Evolutionary conservation across 768 basidiomycete genomes (phyloP).

Genomic region (Naematelia aurantialba): DNA sequence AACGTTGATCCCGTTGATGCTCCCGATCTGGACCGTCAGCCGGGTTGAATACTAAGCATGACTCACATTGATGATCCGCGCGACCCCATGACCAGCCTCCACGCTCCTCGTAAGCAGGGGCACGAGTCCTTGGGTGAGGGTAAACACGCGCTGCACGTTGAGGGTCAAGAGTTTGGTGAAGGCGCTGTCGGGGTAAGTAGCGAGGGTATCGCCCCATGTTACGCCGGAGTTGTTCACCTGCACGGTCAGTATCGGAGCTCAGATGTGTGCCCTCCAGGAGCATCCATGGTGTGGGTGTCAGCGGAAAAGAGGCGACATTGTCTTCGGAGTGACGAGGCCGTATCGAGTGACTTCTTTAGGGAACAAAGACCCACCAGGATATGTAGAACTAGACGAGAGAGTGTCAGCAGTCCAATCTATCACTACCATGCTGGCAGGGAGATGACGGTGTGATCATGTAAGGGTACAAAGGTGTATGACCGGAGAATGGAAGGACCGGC

Average conservation of each 20-base stretch:
- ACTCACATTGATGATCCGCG: conserved; percentile 60
- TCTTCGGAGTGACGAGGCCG: no score
- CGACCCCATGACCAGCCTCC: conserved; percentile 51
- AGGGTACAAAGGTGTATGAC: background rate
- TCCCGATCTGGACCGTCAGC: conserved; percentile 56
- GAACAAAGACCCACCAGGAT: conserved; percentile 30
- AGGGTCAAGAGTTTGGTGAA: conserved; percentile 63
- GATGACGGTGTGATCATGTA: background rate
- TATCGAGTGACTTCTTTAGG: background rate
- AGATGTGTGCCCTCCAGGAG: no score
- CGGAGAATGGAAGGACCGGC: background rate
- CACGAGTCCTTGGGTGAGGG: conserved; percentile 60
- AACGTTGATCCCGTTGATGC: conserved; percentile 59
- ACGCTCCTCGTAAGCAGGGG: conserved; percentile 58
- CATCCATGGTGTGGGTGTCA: background rate
- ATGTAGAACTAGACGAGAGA: conserved; percentile 52
- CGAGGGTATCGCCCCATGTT: conserved; percentile 49
- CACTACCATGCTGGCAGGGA: background rate
- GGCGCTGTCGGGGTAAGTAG: conserved; percentile 55
- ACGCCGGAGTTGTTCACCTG: conserved; percentile 63
- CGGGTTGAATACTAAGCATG: background rate
- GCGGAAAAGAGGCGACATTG: background rate
- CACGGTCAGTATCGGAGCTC: background rate
- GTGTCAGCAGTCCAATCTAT: background rate
- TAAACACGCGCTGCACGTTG: conserved; percentile 65